These are phyloP conservation scores for Mortierella sp. DNA, from an alignment of 371 early-diverging fungal genomes.

Conservation along the genomic window DNA sequence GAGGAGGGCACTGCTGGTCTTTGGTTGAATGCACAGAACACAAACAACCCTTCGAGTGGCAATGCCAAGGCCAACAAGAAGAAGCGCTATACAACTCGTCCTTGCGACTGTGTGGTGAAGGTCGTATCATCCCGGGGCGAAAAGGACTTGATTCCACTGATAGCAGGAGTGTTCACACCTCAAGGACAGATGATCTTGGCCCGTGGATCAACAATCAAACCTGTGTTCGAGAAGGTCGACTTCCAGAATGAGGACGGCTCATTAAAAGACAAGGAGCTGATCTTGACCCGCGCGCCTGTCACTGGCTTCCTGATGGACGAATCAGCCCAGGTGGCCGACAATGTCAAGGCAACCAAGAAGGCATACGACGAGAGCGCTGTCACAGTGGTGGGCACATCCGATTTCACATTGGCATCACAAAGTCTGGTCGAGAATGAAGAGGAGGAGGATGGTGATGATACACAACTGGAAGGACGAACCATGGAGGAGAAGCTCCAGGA, in stretches of 20 bases:
- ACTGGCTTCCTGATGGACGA: conserved; percentile 67
- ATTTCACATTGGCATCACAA: conserved; percentile 41
- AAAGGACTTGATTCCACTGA: conserved; percentile 62
- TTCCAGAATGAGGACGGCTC: conserved; percentile 54
- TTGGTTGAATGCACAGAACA: conserved; percentile 71
- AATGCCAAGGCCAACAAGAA: conserved; percentile 59
- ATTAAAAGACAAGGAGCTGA: conserved; percentile 55
- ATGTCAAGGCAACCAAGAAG: conserved; percentile 56
- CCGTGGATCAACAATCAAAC: conserved; percentile 76
- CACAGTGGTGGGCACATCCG: conserved; percentile 46
- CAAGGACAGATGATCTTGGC: conserved; percentile 71
- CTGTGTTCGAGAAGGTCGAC: conserved; percentile 78
- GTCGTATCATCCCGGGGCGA: conserved; percentile 60
- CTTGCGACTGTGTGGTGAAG: conserved; percentile 67
- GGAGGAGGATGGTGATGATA: conserved; percentile 22
- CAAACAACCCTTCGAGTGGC: conserved; percentile 36
- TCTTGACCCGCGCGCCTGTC: conserved; percentile 61
- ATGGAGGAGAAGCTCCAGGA: conserved; percentile 58
- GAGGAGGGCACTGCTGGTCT: conserved; percentile 78
- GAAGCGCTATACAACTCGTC: conserved; percentile 69
- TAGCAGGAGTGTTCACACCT: conserved; percentile 71
- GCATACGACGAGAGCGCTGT: conserved; percentile 49
- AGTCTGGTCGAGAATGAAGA: conserved; percentile 16
- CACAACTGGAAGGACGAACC: conserved; percentile 52
- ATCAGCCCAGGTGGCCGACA: conserved; percentile 61